Base-by-base conservation (phyloP, 23 red algal species). In the Gracilaria vermiculophylla region DNA sequence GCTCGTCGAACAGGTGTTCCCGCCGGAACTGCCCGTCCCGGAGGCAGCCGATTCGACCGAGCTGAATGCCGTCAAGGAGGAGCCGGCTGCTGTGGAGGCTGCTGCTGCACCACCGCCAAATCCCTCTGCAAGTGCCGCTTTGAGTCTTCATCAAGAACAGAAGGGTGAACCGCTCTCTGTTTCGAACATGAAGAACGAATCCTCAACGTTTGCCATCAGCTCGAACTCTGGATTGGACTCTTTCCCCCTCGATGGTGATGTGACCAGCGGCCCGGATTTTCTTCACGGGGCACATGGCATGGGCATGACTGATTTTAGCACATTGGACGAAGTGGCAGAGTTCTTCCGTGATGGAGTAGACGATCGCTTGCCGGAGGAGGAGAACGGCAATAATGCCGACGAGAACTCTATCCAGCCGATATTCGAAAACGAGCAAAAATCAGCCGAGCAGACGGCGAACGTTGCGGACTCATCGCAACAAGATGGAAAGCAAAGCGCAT, bases 321-420 rank as follows among this genome's bases (percentile, higher is more conserved):
- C 72, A 6, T 56, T 88, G 35, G 69, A 88, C 34, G 84, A 88
- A 73, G 49, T 88, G n/a, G 55, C 84, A 19, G 70, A 88, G 39
- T 88, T 88, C 42, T 88, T 88, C 54, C 69, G 36, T 24, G 53
- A 88, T 27, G 58, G 72, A 44, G 40, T 88, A 14, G 84, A 88
- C 34, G 72, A 78, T 0, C 69, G 84, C 32, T 33, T 88, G 31
- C 84, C 16, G 73, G 72, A 70, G 21, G 69, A 49, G 10, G 70
- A 61, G 40, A 75, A 45, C 21, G 17, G 5, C 10, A 17, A 39
- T 19, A 9, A 5, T 17, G 53, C 43, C 17, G 20, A 65, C 21
- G 84, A 76, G 0, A 69, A 61, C 20, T 39, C 28, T 10, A 19
- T 19, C 20, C 66, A 43, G 27, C 51, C 69, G 5, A n/a, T 3